These are phyloP conservation scores for Eucalyptus cloeziana DNA, from an alignment of 345 rosid genomes.

Conservation along the genomic window DNA sequence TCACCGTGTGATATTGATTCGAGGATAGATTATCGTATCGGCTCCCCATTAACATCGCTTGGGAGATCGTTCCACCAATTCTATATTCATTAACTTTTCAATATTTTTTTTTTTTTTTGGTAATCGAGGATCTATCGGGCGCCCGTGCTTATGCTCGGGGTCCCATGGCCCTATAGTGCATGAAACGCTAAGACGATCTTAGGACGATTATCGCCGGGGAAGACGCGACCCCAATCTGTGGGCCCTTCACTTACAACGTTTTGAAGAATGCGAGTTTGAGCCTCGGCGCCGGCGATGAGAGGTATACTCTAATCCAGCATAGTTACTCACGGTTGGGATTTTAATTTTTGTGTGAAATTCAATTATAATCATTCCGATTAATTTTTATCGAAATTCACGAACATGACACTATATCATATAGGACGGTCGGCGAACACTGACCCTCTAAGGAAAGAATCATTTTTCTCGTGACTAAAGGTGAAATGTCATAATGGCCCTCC, in stretches of 20 bases:
- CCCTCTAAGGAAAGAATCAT: too few species aligned
- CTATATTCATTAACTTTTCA: not conserved
- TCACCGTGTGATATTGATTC: not conserved
- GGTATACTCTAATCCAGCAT: too few species aligned
- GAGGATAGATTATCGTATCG: not conserved
- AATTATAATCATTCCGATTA: accelerated
- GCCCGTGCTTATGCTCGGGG: too few species aligned
- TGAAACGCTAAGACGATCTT: too few species aligned
- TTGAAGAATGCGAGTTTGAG: too few species aligned
- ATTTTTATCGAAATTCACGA: accelerated
- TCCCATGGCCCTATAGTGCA: too few species aligned
- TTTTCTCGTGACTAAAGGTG: not conserved
- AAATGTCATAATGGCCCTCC: not conserved
- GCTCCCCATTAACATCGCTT: accelerated
- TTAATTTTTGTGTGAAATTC: accelerated
- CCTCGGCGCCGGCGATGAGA: too few species aligned
- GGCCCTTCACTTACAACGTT: too few species aligned
- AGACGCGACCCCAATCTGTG: too few species aligned
- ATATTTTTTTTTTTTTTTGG: not conserved
- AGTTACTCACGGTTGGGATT: too few species aligned
- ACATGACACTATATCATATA: accelerated
- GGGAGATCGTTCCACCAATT: not conserved
- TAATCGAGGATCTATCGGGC: too few species aligned
- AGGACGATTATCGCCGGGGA: too few species aligned
- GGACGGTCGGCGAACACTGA: accelerated